These are phyloP conservation scores for Tritrichomonas foetus DNA, from an alignment of 208 protist species.

Conservation along the genomic window DNA sequence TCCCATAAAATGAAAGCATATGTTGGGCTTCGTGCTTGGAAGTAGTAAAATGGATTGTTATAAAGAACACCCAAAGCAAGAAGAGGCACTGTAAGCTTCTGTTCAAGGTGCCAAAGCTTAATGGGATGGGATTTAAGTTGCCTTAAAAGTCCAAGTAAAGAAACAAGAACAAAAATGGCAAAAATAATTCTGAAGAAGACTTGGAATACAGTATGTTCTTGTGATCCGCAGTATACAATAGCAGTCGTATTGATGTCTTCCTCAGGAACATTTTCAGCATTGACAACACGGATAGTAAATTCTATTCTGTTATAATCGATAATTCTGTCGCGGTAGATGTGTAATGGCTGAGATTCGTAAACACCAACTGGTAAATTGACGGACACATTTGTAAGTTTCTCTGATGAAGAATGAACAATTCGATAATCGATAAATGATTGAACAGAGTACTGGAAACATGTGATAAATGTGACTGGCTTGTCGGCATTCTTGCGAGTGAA, in stretches of 20 bases:
- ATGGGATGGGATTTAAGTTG: not conserved
- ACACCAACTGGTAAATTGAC: no score
- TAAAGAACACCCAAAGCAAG: not conserved
- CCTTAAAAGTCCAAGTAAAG: not conserved
- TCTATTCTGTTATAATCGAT: not conserved
- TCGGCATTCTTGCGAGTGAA: no score
- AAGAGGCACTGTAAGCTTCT: conserved; percentile 3
- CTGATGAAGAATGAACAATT: no score
- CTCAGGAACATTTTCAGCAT: no score
- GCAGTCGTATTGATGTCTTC: no score
- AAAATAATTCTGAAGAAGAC: not conserved
- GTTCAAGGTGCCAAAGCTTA: not conserved
- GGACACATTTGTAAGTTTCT: no score
- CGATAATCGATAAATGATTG: no score
- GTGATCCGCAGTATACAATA: no score
- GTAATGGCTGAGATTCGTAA: no score
- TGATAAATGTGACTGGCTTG: no score
- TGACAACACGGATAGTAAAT: not conserved
- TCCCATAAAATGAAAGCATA: not conserved
- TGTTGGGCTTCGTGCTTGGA: not conserved
- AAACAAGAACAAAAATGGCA: not conserved
- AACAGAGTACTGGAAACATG: no score
- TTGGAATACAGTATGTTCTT: not conserved
- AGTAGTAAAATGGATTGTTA: not conserved
- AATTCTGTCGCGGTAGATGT: not conserved